These are phyloP conservation scores for Chenopodium berlandieri DNA, from an alignment of 148 eudicot species.

Conservation along the genomic window DNA sequence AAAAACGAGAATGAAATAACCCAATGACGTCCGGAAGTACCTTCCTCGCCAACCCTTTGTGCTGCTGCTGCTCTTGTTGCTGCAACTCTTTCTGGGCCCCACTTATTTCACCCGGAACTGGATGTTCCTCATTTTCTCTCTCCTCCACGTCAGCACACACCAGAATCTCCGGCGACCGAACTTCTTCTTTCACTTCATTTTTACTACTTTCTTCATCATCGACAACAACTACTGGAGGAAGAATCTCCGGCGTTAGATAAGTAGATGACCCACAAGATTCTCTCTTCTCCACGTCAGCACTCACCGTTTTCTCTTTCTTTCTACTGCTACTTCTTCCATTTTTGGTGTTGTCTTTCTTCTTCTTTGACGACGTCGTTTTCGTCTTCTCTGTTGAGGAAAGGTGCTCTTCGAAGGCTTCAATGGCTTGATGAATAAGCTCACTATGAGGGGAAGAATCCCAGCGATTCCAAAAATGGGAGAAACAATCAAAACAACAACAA, in stretches of 20 bases:
- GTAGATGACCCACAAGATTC: background rate
- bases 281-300: background rate
- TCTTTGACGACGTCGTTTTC: conserved; percentile 1
- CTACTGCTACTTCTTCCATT: conserved; percentile 13
- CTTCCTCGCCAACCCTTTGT: conserved; percentile 70
- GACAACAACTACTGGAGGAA: background rate
- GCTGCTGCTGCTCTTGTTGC: conserved; percentile 20
- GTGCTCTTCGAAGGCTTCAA: conserved; percentile 70
- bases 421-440: conserved; percentile 69
- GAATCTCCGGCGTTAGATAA: background rate
- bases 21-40: conserved; percentile 84
- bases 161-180: conserved; percentile 15
- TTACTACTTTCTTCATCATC: background rate
- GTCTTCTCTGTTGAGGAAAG: conserved; percentile 31
- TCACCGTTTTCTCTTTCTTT: conserved; percentile 23
- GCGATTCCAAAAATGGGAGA: conserved; percentile 56
- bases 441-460: conserved; percentile 70
- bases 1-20: conserved; percentile 68
- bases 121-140: background rate
- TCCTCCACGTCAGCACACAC: conserved; percentile 20
- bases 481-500: conserved; percentile 71
- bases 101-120: conserved; percentile 12
- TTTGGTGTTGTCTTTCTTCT: conserved; percentile 10
- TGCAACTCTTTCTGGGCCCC: conserved; percentile 10
- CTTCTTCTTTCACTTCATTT: background rate